These are phyloP conservation scores for Cercospora sp. DNA, from an alignment of 2,329 filamentous ascomycete species.

Conservation along the genomic window DNA sequence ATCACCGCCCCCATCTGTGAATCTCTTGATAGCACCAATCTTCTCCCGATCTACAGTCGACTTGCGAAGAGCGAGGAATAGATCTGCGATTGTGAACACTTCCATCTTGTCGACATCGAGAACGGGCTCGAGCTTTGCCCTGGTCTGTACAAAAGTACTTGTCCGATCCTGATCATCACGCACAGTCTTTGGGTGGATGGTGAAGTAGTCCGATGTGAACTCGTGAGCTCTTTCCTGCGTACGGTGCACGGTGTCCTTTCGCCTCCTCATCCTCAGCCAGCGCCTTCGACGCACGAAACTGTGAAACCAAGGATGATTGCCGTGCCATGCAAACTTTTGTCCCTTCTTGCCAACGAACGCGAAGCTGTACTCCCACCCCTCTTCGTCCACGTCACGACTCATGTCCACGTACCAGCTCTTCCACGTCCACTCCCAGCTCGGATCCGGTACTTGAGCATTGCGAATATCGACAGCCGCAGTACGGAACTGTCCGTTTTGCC, in stretches of 20 bases:
- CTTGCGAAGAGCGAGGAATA: slow-evolving; percentile 67
- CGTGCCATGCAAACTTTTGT: slow-evolving; percentile 67
- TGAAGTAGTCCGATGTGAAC: slow-evolving; percentile 77
- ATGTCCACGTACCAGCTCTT: slow-evolving; percentile 71
- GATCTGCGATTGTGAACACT: slow-evolving; percentile 63
- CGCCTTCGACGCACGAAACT: slow-evolving; percentile 88
- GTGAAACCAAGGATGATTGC: slow-evolving; percentile 84
- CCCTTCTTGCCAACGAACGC: slow-evolving; percentile 61
- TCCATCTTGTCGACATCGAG: slow-evolving; percentile 53
- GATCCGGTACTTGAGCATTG: slow-evolving; percentile 90
- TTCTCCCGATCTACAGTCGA: slow-evolving; percentile 88
- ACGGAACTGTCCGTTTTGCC: slow-evolving; percentile 66
- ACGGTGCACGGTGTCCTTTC: slow-evolving; percentile 52
- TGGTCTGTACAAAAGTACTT: slow-evolving; percentile 19
- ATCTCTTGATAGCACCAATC: slow-evolving; percentile 77
- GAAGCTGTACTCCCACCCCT: slow-evolving; percentile 96
- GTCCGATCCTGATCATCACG: slow-evolving; percentile 28
- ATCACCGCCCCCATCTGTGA: slow-evolving; percentile 72
- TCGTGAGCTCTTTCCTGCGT: slow-evolving; percentile 60
- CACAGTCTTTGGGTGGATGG: slow-evolving; percentile 54
- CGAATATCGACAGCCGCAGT: slow-evolving; percentile 68
- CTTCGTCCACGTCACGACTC: slow-evolving; percentile 81
- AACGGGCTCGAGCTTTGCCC: slow-evolving; percentile 43
- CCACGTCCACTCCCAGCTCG: slow-evolving; percentile 90
- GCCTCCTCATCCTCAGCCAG: slow-evolving; percentile 81